phyloP scores from a whole-genome alignment of 192 early-diverging fungal species.

The Entrophospora sp. region DNA sequence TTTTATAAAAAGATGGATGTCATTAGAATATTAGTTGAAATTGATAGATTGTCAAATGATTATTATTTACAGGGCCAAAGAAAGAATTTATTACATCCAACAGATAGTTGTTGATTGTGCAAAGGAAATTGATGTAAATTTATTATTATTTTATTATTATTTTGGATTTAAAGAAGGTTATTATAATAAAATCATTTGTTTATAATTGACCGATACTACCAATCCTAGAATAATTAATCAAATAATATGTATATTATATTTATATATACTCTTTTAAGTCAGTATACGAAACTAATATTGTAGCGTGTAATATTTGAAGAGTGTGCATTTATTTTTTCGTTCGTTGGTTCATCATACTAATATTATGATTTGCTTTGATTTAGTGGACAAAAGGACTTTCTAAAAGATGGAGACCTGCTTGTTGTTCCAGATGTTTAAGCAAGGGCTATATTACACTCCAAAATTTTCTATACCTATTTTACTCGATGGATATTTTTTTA shows the following conservation, averaged over 20 bases:
- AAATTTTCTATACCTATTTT: too few relatives aligned
- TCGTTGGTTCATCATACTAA: not conserved
- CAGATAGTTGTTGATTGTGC: conserved; percentile 26
- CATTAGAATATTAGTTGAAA: conserved; percentile 73
- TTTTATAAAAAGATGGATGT: conserved; percentile 40
- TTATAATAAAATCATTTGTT: too few relatives aligned
- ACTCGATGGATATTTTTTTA: too few relatives aligned
- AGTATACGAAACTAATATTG: too few relatives aligned
- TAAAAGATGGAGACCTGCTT: conserved; percentile 41
- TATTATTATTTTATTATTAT: not conserved
- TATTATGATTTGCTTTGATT: too few relatives aligned
- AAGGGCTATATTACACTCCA: conserved; percentile 31
- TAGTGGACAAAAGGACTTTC: conserved; percentile 46
- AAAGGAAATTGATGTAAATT: conserved; percentile 40
- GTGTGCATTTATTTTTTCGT: not conserved
- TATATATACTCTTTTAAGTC: too few relatives aligned
- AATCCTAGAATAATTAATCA: too few relatives aligned
- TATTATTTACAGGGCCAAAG: conserved; percentile 59
- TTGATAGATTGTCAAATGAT: conserved; percentile 80
- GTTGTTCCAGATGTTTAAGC: conserved; percentile 38
- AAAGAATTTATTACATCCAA: conserved; percentile 36
- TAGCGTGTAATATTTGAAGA: too few relatives aligned
- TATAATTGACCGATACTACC: too few relatives aligned
- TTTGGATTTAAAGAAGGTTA: too few relatives aligned
- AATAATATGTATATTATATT: too few relatives aligned